phyloP scores from a whole-genome alignment of 2,329 filamentous ascomycete genomes.

The Colletotrichum sp. region DNA sequence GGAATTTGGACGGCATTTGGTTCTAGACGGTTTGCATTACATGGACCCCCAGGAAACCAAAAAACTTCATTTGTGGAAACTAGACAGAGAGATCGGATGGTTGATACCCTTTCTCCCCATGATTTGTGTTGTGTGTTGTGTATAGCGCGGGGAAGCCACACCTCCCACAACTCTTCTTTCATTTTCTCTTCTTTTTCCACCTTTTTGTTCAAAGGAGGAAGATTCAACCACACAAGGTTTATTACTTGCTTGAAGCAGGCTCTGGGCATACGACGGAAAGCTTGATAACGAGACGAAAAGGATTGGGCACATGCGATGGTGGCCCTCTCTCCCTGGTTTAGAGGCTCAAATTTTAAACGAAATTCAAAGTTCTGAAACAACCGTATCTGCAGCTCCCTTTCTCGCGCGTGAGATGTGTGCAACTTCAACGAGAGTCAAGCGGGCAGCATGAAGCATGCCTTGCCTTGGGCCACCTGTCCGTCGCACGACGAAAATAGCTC shows the following conservation, averaged over 20 bases:
- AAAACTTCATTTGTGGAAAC: neutral
- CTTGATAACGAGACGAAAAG: neutral
- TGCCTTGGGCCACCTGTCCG: neutral
- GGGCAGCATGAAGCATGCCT: neutral
- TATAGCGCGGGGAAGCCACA: neutral
- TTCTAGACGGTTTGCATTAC: neutral
- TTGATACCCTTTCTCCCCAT: constrained; percentile 13
- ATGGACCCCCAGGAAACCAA: neutral
- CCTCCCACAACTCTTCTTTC: neutral
- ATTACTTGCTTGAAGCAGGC: neutral
- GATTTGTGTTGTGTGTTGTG: neutral
- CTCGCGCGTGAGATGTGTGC: neutral
- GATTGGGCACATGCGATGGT: neutral
- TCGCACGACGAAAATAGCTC: neutral
- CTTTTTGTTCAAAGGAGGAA: neutral
- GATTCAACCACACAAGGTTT: neutral
- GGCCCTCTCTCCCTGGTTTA: neutral
- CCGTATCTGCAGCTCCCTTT: neutral
- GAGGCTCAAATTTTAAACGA: neutral
- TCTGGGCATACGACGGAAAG: neutral
- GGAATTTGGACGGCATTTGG: neutral
- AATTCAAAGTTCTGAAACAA: neutral
- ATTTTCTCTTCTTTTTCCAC: neutral
- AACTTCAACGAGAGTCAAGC: no score
- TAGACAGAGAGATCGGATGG: constrained; percentile 17